phyloP scores from a whole-genome alignment of 805 yeast species.

The Candida qinlingensis region DNA sequence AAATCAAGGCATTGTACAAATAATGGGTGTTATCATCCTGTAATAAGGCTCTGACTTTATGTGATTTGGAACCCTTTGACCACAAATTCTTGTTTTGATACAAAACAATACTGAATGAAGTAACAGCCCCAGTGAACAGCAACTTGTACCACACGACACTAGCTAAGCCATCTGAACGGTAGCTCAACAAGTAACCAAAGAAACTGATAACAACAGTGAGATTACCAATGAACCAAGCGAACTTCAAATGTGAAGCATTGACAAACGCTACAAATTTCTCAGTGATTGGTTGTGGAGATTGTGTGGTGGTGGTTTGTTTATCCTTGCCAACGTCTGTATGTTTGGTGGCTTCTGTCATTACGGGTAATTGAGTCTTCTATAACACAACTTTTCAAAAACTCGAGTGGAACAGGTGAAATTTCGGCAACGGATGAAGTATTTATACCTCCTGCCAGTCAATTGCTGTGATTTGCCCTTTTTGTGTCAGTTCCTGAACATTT shows the following conservation, averaged over 20 bases:
- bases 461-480: no score
- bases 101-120: constrained; percentile 71
- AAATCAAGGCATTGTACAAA: constrained; percentile 47
- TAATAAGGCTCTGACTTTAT: constrained; percentile 28
- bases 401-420: no score
- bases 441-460: no score
- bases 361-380: neutral
- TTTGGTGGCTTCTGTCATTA: neutral
- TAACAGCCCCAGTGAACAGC: constrained; percentile 58
- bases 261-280: constrained; percentile 1
- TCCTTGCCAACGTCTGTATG: neutral
- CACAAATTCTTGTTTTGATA: constrained; percentile 44
- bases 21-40: constrained; percentile 73
- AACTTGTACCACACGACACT: constrained; percentile 48
- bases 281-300: neutral
- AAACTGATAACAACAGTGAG: constrained; percentile 38
- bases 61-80: constrained; percentile 19
- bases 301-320: neutral
- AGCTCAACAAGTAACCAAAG: constrained; percentile 33
- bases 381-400: no score
- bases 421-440: no score
- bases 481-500: no score
- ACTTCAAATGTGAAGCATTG: constrained; percentile 40
- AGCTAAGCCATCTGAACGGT: constrained; percentile 28
- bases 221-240: constrained; percentile 73